A percentile compares a stretch with the other conserved stretches of the same genome.
Conservation (phyloP, 805 yeast species). For the Ogataea pini region DNA sequence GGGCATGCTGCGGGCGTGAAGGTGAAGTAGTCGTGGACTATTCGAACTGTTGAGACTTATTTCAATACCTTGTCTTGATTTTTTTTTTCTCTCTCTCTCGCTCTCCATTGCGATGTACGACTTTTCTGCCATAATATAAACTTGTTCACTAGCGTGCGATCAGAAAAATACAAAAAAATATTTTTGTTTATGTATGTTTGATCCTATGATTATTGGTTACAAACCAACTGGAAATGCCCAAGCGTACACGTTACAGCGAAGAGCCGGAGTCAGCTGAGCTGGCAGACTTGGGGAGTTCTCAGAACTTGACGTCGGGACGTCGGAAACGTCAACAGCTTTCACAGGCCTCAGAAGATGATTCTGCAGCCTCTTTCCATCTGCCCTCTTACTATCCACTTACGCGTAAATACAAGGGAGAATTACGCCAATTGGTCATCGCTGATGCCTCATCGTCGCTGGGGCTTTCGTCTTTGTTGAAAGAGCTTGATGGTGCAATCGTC, state of each 20-base stretch:
- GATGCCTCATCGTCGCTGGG: constrained; percentile 1
- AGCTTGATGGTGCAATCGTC: constrained; percentile 13
- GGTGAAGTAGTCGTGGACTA: too few relatives aligned
- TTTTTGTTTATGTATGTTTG: too few relatives aligned
- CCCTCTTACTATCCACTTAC: constrained; percentile 30
- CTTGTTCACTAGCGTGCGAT: constrained; percentile 3
- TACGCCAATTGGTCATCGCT: constrained; percentile 16
- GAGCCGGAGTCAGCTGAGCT: neutral
- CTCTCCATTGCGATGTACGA: neutral
- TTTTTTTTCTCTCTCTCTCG: neutral
- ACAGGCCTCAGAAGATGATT: neutral
- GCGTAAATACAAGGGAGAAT: constrained; percentile 11
- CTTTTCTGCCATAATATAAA: constrained; percentile 8
- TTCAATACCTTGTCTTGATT: neutral
- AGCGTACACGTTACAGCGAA: constrained; percentile 7
- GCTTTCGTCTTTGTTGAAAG: constrained; percentile 14
- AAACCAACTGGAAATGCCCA: neutral
- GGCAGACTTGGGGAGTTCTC: neutral
- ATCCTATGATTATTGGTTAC: too few relatives aligned
- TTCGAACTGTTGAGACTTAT: too few relatives aligned
- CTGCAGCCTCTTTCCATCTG: constrained; percentile 12
- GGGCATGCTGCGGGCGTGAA: constrained; percentile 20
- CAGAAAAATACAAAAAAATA: neutral
- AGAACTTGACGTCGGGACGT: neutral
- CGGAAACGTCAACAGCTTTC: neutral